Base-by-base conservation (phyloP, 768 basidiomycete species). In the Lanmaoa rubissima region DNA sequence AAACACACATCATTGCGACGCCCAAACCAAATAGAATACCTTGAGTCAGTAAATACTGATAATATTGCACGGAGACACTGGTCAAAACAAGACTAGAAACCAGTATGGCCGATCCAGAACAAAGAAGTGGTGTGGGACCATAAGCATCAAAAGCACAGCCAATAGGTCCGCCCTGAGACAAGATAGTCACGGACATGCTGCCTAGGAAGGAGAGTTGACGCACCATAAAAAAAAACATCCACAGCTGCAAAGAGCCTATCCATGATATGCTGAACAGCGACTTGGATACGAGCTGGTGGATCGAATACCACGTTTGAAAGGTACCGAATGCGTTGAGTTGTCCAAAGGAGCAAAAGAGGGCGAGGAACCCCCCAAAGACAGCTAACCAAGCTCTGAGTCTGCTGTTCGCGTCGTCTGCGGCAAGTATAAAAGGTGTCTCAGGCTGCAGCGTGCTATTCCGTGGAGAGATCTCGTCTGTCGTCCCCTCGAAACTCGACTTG, bases 311-410 rank as follows among this genome's bases (percentile, higher is more conserved):
- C 13, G 82, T 71, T 67, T 88, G 85, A 67, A 83, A 90, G 41
- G 85, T 86, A 16, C 88, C 88, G 59, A 88, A 90, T 44, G 87
- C 80, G 51, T 77, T 85, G 75, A 88, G 82, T 61, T 83, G 85
- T 10, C 88, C 88, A 66, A 90, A 88, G 2, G 85, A 83, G 65
- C 80, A 85, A 71, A 87, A 83, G 9, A 89, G 74, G 9, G 83
- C 82, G 28, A 87, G 65, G 67, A 85, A 87, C 0, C 85, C 84
- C 1, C 88, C 88, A 41, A 82, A 65, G 38, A 89, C 81, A 2
- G 82, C 78, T 16, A 88, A 64, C 72, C 78, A 77, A 4, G 50
- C 76, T 64, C 46, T 73, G 24, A 39, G 39, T 43, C 69, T 68
- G 38, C 0, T 39, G 42, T 11, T 28, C n/a, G 11, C 10, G 42